Evolutionary conservation across 2,329 filamentous ascomycete species (phyloP).

Genomic region (Magnaporthiopsis incrustans): DNA sequence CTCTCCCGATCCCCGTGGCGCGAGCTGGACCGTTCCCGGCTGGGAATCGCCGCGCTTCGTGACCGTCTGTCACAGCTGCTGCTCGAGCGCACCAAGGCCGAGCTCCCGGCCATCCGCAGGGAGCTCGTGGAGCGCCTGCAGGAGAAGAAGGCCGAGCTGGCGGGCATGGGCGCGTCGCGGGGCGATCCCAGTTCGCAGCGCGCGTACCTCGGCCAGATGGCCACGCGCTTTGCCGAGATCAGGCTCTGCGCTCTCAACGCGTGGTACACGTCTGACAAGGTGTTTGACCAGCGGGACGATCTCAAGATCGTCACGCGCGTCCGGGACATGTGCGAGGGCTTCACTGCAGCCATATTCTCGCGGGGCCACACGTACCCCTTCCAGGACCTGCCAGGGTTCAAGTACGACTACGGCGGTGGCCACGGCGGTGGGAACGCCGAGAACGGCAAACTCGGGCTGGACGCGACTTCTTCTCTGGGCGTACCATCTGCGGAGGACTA

Average conservation of each 20-base stretch:
- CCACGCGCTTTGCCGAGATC: not conserved
- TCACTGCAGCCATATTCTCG: not conserved
- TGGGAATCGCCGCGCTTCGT: not conserved
- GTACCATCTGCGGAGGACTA: too few species aligned
- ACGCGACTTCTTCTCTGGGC: too few species aligned
- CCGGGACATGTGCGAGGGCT: not conserved
- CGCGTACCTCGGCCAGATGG: not conserved
- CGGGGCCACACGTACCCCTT: not conserved
- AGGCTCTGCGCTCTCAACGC: not conserved
- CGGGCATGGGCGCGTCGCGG: not conserved
- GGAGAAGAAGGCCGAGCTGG: not conserved
- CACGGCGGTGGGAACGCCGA: too few species aligned
- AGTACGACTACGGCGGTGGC: too few species aligned
- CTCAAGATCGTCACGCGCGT: not conserved
- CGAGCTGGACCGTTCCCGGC: not conserved
- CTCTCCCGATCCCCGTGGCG: constrained; percentile 29
- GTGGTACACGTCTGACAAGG: not conserved
- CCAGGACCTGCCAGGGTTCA: not conserved
- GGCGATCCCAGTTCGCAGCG: not conserved
- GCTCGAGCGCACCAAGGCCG: not conserved
- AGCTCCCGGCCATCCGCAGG: not conserved
- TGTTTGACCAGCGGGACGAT: not conserved
- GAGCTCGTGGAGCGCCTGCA: not conserved
- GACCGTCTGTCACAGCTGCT: not conserved
- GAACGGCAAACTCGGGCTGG: too few species aligned